phyloP scores from a whole-genome alignment of 345 rosid genomes.

The Anastatica hierochuntica region DNA sequence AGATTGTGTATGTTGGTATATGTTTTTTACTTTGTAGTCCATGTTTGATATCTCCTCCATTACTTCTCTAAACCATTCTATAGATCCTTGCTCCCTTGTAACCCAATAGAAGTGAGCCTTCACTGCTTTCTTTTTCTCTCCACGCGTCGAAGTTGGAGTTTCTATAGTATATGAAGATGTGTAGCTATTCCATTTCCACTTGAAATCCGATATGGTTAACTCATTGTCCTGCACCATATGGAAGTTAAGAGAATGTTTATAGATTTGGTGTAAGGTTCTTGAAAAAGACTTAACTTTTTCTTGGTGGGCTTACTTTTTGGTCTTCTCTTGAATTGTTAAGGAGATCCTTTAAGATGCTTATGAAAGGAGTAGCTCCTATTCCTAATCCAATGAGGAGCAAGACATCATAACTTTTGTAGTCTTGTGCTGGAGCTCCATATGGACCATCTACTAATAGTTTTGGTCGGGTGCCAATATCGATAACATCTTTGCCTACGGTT shows the following conservation, averaged over 20 bases:
- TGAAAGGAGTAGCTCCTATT: slow-evolving; percentile 94
- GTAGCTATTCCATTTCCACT: slow-evolving; percentile 60
- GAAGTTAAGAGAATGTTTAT: slow-evolving; percentile 3
- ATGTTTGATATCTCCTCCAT: slow-evolving; percentile 91
- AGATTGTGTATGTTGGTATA: slow-evolving; percentile 1
- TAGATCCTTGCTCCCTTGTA: slow-evolving; percentile 85
- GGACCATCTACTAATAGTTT: slow-evolving; percentile 79
- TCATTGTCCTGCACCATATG: slow-evolving; percentile 50
- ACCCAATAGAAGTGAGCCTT: slow-evolving; percentile 96
- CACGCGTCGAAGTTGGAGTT: slow-evolving; percentile 30
- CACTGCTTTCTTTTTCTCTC: slow-evolving; percentile 47
- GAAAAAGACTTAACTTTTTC: not conserved
- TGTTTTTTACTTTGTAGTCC: slow-evolving; percentile 65
- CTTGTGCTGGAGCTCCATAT: slow-evolving; percentile 96
- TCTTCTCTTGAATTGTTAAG: slow-evolving; percentile 69
- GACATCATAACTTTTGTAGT: slow-evolving; percentile 80
- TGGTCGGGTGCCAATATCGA: slow-evolving; percentile 56
- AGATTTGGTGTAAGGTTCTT: slow-evolving; percentile 3
- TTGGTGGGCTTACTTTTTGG: slow-evolving; percentile 44
- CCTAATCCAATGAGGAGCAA: slow-evolving; percentile 92
- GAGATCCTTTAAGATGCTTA: slow-evolving; percentile 88
- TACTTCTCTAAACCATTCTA: slow-evolving; percentile 96
- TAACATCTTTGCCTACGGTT: slow-evolving; percentile 45
- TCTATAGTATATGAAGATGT: slow-evolving; percentile 41
- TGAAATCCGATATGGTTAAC: slow-evolving; percentile 52